These are phyloP conservation scores for Cymodocea nodosa DNA, from an alignment of 116 monocot genomes.

Conservation along the genomic window DNA sequence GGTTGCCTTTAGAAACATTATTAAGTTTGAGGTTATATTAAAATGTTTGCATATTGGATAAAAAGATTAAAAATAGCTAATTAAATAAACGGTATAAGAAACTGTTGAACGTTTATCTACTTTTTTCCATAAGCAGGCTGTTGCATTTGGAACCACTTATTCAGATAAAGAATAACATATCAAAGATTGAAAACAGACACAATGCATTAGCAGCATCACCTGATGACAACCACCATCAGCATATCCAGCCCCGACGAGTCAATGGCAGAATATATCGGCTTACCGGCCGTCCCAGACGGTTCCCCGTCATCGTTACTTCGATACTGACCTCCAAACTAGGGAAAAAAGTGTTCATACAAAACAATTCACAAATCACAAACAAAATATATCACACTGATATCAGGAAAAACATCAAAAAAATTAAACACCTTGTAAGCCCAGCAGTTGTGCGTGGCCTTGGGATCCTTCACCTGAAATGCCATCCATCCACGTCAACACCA, in stretches of 20 bases:
- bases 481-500: not conserved
- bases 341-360: not conserved
- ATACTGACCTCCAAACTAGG: constrained; percentile 78
- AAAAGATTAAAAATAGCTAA: no score
- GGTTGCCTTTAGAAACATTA: no score
- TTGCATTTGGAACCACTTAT: no score
- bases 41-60: no score
- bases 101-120: no score
- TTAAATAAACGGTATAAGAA: no score
- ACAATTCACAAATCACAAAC: not conserved
- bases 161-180: not conserved
- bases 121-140: no score
- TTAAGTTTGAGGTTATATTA: no score
- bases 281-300: constrained; percentile 86
- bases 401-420: not conserved
- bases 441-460: constrained; percentile 83
- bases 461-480: constrained; percentile 53
- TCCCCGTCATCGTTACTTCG: constrained; percentile 88
- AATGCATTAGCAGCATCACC: constrained; percentile 18
- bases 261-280: constrained; percentile 89
- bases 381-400: not conserved
- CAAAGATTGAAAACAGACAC: not conserved
- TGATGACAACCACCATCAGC: constrained; percentile 96
- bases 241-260: constrained; percentile 79
- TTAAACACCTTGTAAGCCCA: constrained; percentile 82